Evolutionary conservation across 1,284 basidiomycete genomes (phyloP).

Genomic region (Malassezia nana): DNA sequence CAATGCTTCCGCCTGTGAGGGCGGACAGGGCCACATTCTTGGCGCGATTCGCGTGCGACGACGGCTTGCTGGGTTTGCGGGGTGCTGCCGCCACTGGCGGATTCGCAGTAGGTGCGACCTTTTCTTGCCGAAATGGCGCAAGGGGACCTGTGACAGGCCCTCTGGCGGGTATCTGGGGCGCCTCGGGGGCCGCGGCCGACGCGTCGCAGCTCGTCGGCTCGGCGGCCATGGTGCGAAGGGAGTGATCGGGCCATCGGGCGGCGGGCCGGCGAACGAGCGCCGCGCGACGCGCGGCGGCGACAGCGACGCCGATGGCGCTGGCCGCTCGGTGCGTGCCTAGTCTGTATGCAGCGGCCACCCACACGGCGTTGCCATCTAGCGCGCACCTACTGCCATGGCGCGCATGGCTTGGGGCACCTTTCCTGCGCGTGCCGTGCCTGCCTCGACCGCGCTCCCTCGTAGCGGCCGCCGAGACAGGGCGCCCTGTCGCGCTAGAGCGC

Average conservation of each 20-base stretch:
- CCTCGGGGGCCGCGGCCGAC: not conserved
- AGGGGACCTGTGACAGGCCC: not conserved
- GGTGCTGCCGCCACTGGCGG: not conserved
- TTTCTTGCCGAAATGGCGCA: too few relatives aligned
- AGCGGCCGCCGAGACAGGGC: not conserved
- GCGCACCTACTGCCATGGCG: not conserved
- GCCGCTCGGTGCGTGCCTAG: not conserved
- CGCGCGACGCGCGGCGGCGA: not conserved
- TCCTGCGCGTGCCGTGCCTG: not conserved
- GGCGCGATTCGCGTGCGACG: conserved; percentile 8
- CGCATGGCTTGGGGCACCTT: not conserved
- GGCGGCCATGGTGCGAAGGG: conserved; percentile 3
- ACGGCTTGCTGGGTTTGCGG: conserved; percentile 4
- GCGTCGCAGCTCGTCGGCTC: not conserved
- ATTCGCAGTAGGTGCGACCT: too few relatives aligned
- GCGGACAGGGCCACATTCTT: conserved; percentile 9
- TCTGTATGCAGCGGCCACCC: not conserved
- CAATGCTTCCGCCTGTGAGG: conserved; percentile 29
- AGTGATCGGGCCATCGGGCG: conserved; percentile 1
- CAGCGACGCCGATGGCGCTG: not conserved
- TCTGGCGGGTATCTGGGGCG: not conserved
- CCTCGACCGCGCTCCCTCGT: not conserved
- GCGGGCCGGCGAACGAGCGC: not conserved
- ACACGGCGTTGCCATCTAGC: not conserved
- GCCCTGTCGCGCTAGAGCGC: not conserved